A percentile compares a stretch with the other conserved stretches of the same genome.
Conservation (phyloP, 768 basidiomycete genomes). For the Serendipita vermifera region DNA sequence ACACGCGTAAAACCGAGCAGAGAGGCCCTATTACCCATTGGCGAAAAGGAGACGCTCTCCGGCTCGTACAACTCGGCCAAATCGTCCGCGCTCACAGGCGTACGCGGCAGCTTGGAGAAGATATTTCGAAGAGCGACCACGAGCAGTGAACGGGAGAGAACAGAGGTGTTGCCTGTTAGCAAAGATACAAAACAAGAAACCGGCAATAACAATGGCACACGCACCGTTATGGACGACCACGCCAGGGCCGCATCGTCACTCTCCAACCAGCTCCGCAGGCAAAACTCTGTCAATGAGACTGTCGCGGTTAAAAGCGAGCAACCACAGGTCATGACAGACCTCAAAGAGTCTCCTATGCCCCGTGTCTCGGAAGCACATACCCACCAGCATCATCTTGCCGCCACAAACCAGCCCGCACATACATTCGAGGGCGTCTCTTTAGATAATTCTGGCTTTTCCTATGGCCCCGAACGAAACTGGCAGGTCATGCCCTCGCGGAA, state of each 20-base stretch:
- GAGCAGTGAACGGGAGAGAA: slow-evolving; percentile 22
- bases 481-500: slow-evolving; percentile 60
- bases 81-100: slow-evolving; percentile 20
- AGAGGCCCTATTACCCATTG: slow-evolving; percentile 56
- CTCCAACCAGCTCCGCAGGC: slow-evolving; percentile 16
- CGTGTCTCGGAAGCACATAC: background rate
- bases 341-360: background rate
- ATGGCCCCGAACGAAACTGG: slow-evolving; percentile 36
- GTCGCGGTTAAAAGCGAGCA: too few species aligned
- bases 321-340: too few species aligned
- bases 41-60: slow-evolving; percentile 22
- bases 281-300: too few species aligned
- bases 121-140: slow-evolving; percentile 38
- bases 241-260: slow-evolving; percentile 16
- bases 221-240: slow-evolving; percentile 17
- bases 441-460: slow-evolving; percentile 29
- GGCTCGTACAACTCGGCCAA: slow-evolving; percentile 17
- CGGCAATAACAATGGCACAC: too few species aligned
- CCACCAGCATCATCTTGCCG: background rate
- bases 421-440: slow-evolving; percentile 22
- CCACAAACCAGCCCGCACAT: slow-evolving; percentile 10
- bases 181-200: slow-evolving; percentile 17
- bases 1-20: slow-evolving; percentile 44
- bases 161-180: slow-evolving; percentile 19
- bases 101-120: slow-evolving; percentile 51